phyloP scores from a whole-genome alignment of 306 rosid species.

The Sicyos baderoa region DNA sequence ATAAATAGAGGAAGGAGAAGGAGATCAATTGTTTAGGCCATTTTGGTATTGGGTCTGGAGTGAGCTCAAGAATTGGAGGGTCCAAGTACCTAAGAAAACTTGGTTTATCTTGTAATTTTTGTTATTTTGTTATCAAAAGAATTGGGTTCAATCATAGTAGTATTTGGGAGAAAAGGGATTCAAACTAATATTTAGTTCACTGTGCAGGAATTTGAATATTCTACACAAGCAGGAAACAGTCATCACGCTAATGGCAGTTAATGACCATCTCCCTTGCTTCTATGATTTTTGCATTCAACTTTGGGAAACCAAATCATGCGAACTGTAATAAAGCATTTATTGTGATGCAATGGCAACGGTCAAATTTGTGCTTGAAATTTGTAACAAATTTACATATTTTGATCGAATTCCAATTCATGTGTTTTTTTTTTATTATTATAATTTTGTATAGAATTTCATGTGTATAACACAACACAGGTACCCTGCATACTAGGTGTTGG shows the following conservation, averaged over 20 bases:
- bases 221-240: conserved; percentile 52
- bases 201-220: conserved; percentile 65
- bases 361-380: conserved; percentile 12
- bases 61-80: too few species aligned
- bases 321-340: conserved; percentile 13
- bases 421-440: background rate
- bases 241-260: conserved; percentile 61
- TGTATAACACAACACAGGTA: conserved; percentile 49
- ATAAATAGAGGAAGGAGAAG: too few species aligned
- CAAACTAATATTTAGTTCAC: conserved; percentile 6
- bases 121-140: too few species aligned
- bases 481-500: conserved; percentile 85
- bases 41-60: too few species aligned
- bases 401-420: background rate
- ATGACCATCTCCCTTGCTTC: conserved; percentile 14
- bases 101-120: too few species aligned
- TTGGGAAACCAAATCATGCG: background rate
- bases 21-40: too few species aligned
- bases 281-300: conserved; percentile 7
- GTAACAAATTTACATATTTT: background rate
- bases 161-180: background rate
- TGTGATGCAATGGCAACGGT: background rate
- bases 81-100: too few species aligned
- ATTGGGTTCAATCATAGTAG: too few species aligned
- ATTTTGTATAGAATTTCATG: background rate